Conservation (phyloP, 2,329 filamentous ascomycete species). For the Cladosporium sp. region DNA sequence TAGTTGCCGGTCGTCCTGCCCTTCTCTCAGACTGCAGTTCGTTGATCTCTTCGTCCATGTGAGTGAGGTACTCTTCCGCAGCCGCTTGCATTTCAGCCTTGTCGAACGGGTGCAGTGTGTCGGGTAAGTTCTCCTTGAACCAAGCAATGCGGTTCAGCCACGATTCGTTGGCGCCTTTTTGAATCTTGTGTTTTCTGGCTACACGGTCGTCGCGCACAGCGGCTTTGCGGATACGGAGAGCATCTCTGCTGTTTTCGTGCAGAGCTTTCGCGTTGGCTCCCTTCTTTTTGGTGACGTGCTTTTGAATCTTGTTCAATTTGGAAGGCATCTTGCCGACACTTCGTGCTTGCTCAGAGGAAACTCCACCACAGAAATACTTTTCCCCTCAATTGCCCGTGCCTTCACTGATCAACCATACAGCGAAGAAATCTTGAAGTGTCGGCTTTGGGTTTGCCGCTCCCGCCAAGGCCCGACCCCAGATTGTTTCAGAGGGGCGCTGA, state of each 20-base stretch:
- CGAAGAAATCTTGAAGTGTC: too few species aligned
- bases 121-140: conserved; percentile 51
- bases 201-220: conserved; percentile 76
- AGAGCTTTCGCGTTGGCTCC: conserved; percentile 65
- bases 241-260: conserved; percentile 84
- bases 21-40: conserved; percentile 63
- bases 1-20: conserved; percentile 70
- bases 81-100: conserved; percentile 51
- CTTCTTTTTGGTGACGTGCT: conserved; percentile 85
- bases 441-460: too few species aligned
- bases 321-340: conserved; percentile 53
- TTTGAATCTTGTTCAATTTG: conserved; percentile 74
- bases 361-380: not conserved
- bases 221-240: conserved; percentile 72
- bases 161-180: conserved; percentile 66
- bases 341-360: not conserved
- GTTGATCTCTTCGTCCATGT: conserved; percentile 65
- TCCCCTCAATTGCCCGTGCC: too few species aligned
- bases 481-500: too few species aligned
- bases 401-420: too few species aligned
- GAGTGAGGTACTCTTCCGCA: conserved; percentile 45
- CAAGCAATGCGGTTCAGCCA: conserved; percentile 57
- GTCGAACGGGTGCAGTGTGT: conserved; percentile 42
- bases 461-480: too few species aligned
- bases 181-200: conserved; percentile 60